phyloP scores from a whole-genome alignment of 306 rosid species.

The Sesbania bispinosa region DNA sequence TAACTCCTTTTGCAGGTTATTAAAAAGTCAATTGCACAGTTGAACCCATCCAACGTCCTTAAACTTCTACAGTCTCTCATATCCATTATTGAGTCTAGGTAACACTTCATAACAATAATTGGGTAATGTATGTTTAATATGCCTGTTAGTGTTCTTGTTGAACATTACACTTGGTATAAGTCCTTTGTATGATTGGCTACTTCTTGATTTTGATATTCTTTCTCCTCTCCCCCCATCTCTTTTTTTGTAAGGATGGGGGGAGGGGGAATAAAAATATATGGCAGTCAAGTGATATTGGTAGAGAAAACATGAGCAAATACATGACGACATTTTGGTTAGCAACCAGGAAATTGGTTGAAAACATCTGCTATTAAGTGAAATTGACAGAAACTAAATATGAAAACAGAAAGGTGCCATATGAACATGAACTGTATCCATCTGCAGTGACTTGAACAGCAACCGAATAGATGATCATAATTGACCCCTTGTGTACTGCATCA shows the following conservation, averaged over 20 bases:
- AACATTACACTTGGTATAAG: background rate
- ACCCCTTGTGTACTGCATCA: background rate
- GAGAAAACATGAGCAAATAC: background rate
- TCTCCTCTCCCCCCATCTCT: background rate
- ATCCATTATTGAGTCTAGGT: conserved; percentile 70
- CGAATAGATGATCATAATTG: background rate
- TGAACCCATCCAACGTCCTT: conserved; percentile 60
- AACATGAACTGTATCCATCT: background rate
- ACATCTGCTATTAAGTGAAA: background rate
- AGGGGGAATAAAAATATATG: background rate
- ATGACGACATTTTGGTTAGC: background rate
- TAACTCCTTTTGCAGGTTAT: conserved; percentile 56
- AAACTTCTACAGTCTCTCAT: conserved; percentile 68
- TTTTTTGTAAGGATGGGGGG: no score
- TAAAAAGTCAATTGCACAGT: conserved; percentile 56
- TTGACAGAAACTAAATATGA: background rate
- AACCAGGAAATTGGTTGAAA: background rate
- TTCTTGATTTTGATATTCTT: background rate
- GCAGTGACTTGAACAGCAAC: background rate
- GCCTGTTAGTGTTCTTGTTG: background rate
- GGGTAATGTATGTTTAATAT: background rate
- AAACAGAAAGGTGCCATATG: background rate
- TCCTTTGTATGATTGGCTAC: background rate
- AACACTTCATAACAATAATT: background rate
- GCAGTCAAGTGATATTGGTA: background rate